phyloP scores from a whole-genome alignment of 441 rosid genomes.

The Adansonia grandidieri region DNA sequence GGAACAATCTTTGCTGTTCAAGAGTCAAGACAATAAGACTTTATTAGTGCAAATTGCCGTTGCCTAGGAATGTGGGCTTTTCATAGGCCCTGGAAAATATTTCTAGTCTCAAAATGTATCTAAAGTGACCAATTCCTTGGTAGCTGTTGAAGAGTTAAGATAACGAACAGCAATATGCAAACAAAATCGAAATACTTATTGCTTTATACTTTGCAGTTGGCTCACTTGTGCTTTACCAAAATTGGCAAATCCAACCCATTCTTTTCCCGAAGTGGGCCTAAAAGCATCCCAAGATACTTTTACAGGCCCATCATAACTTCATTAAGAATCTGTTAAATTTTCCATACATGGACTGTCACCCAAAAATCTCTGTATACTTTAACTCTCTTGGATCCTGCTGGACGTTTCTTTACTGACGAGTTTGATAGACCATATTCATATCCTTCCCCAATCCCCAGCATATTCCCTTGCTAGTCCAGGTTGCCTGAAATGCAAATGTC shows the following conservation, averaged over 20 bases:
- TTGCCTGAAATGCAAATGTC: not conserved
- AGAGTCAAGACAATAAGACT: not conserved
- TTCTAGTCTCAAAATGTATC: not conserved
- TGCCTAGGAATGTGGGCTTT: not conserved
- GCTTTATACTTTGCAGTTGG: not conserved
- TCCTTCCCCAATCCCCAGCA: not conserved
- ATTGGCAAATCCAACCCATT: not conserved
- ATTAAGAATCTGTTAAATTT: not conserved
- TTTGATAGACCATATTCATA: not conserved
- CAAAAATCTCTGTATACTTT: not conserved
- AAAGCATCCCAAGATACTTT: not conserved
- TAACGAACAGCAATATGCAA: not conserved
- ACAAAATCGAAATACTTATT: not conserved
- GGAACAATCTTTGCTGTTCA: not conserved
- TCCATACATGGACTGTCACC: not conserved
- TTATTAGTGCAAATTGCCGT: not conserved
- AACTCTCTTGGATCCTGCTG: not conserved
- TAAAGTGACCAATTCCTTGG: not conserved
- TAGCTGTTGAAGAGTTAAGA: not conserved
- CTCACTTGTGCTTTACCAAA: not conserved
- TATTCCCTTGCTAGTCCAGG: slow-evolving; percentile 1
- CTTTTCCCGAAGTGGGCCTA: not conserved
- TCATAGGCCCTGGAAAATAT: not conserved
- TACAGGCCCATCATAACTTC: not conserved
- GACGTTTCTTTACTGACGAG: not conserved